Conservation (phyloP, 192 early-diverging fungal species). For the Phycomyces blakesleeanus region DNA sequence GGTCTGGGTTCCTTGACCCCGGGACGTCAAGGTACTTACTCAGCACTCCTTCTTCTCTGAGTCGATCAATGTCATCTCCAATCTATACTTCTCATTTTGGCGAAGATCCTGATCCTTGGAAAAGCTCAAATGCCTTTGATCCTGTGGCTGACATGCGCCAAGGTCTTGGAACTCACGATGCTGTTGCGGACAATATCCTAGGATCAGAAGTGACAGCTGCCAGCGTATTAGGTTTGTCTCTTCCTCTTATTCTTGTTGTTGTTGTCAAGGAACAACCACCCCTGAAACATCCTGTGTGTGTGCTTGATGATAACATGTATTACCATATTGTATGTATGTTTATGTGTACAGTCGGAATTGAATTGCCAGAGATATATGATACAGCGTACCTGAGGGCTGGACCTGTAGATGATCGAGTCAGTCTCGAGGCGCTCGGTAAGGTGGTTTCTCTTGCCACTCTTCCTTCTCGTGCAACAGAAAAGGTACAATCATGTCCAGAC, state of each 20-base stretch:
- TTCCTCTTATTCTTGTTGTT: no score
- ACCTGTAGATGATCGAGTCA: conserved; percentile 42
- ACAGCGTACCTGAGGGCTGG: conserved; percentile 45
- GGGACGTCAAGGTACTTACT: neutral
- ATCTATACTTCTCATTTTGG: conserved; percentile 11
- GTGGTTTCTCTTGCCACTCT: conserved; percentile 31
- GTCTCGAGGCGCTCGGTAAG: conserved; percentile 40
- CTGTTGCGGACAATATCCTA: neutral
- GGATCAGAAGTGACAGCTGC: conserved; percentile 1
- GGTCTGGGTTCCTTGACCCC: neutral
- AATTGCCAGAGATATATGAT: conserved; percentile 46
- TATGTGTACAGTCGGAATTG: conserved; percentile 34
- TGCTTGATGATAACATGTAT: no score
- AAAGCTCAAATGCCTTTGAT: conserved; percentile 5
- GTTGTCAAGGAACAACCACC: no score
- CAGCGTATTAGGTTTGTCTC: conserved; percentile 11
- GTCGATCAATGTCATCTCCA: conserved; percentile 7
- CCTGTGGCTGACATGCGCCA: conserved; percentile 2
- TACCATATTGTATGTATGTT: no score
- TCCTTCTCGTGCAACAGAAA: conserved; percentile 10
- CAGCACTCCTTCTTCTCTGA: neutral
- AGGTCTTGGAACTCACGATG: neutral
- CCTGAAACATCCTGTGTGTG: no score
- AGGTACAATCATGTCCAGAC: conserved; percentile 1
- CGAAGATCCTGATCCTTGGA: conserved; percentile 27